phyloP scores from a whole-genome alignment of 176 grass and related monocot genomes.

The maize (Zea mays) region DNA sequence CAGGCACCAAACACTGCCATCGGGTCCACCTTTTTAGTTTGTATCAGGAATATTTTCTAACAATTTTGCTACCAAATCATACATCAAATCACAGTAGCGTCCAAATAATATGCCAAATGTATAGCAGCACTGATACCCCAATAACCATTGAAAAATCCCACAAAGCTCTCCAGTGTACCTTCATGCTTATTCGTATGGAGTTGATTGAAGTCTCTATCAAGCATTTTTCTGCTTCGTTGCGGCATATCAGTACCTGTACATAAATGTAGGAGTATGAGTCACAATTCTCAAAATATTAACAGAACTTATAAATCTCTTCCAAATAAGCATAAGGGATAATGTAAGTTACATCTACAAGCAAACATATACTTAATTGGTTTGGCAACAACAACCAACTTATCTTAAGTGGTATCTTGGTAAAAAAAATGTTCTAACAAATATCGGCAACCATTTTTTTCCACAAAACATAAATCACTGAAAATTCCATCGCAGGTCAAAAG shows the following conservation, averaged over 20 bases:
- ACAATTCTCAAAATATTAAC: slow-evolving; percentile 5
- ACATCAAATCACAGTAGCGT: neutral
- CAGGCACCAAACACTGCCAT: too few species aligned
- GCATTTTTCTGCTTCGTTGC: slow-evolving; percentile 96
- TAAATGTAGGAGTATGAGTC: neutral
- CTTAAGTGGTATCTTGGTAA: neutral
- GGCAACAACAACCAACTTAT: neutral
- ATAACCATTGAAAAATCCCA: neutral
- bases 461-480: neutral
- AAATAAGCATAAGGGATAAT: slow-evolving; percentile 1
- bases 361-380: neutral
- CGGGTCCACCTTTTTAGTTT: neutral
- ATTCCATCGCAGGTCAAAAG: slow-evolving; percentile 5
- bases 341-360: neutral
- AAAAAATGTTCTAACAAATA: neutral
- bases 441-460: too few species aligned
- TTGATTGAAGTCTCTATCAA: slow-evolving; percentile 97
- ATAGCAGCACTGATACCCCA: neutral
- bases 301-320: neutral
- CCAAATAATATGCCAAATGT: neutral
- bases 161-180: slow-evolving; percentile 43
- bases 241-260: slow-evolving; percentile 82
- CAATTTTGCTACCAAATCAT: neutral
- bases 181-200: slow-evolving; percentile 94
- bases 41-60: neutral